Percentiles rank a stretch among this genome's conserved stretches.
phyloP scores from a whole-genome alignment of 192 early-diverging fungal species.

The Geranomyces michiganensis region DNA sequence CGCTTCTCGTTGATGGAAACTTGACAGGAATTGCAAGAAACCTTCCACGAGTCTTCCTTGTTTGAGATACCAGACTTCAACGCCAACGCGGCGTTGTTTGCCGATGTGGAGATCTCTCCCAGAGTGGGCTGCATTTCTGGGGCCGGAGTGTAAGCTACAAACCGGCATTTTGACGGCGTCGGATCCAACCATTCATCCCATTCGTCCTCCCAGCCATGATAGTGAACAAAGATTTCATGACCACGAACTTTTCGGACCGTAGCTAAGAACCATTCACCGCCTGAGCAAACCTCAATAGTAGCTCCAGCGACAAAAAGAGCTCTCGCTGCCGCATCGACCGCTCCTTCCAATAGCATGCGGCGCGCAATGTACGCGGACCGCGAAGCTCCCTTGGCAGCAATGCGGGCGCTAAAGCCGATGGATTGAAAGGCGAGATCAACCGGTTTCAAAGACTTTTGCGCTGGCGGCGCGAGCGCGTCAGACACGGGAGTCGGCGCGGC shows the following conservation, averaged over 20 bases:
- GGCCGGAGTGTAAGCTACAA: neutral
- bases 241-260: neutral
- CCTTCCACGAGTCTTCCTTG: slow-evolving; percentile 55
- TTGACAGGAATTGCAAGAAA: slow-evolving; percentile 79
- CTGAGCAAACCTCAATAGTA: slow-evolving; percentile 17
- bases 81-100: neutral
- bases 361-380: slow-evolving; percentile 8
- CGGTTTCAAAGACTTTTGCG: neutral
- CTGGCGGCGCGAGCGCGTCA: neutral
- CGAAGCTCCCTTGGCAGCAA: slow-evolving; percentile 2
- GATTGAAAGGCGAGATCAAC: too few species aligned
- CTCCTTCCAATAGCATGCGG: neutral
- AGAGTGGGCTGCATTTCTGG: too few species aligned
- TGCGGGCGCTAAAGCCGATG: slow-evolving; percentile 13
- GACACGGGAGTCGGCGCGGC: neutral
- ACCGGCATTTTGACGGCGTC: slow-evolving; percentile 12
- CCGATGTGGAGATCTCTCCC: too few species aligned
- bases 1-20: slow-evolving; percentile 78
- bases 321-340: neutral
- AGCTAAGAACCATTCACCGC: slow-evolving; percentile 10
- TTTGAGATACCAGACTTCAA: neutral
- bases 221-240: slow-evolving; percentile 28
- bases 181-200: slow-evolving; percentile 33
- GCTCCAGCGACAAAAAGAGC: slow-evolving; percentile 3
- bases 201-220: slow-evolving; percentile 29